Base-by-base conservation (phyloP, 805 yeast species). In the Wickerhamiella kazuoi region DNA sequence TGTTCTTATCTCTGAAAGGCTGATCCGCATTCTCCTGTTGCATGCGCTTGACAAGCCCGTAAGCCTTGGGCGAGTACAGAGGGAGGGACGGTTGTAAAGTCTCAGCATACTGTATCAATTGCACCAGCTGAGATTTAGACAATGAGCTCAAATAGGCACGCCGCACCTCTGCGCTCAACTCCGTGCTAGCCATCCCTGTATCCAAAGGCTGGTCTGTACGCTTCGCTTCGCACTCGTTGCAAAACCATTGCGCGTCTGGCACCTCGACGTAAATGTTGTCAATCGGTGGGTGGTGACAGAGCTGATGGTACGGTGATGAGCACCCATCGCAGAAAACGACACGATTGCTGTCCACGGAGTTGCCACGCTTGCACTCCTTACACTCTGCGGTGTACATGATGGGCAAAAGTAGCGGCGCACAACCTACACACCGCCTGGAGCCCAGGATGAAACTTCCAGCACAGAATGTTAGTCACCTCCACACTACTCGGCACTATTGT, bases 281-380 rank as follows among this genome's bases (percentile, higher is more conserved):
- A 16, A 62, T 57, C 9, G 53, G 56, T 13, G 67, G 67, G 19
- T 48, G 49, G 45, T 61, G 65, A 42, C 66, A 61, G 21, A 59
- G 49, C 40, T 61, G 62, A 34, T 61, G 65, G 43, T 56, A 61
- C 2, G 64, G 62, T 15, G 58, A 54, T 26, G 52, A 48, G 52
- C 68, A 66, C 38, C 59, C 60, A 42, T 56, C 59, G 45, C 65
- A 61, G 38, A 60, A 59, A 11, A 61, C 63, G 20, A 60, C 53
- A 35, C 53, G 58, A 46, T 52, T 61, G 34, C 51, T 51, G 8
- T 52, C 52, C 6, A 56, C 56, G 32, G 59, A 48, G 42, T 55
- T 57, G 8, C 60, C 61, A 17, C 65, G 51, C 36, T 56, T 56
- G 45, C 67, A 62, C 13, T 57, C 52, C 23, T 53, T 54, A 48